Evolutionary conservation across 768 basidiomycete genomes (phyloP), one percentile per base, ranked within the genome.

Genomic region (Collybia sordida): DNA sequence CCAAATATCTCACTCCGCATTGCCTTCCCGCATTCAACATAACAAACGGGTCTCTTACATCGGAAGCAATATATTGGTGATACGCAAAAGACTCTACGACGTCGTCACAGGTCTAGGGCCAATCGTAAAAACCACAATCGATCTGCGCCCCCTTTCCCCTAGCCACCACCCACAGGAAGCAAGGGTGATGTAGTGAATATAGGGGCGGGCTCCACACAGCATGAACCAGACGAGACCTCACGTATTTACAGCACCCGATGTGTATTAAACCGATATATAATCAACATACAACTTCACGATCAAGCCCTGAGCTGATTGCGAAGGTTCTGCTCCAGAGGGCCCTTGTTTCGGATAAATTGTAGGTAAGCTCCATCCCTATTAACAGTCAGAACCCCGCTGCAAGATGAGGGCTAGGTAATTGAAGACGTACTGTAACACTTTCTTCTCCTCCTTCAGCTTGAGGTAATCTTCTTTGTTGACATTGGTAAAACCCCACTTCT

Each of bases 401-500:
- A 21, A 40, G 31, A 14, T 17, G 38, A 43, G 7, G 19, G 17
- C 9, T 46, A 11, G 44, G 25, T 46, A 51, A 53, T 2, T 48
- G 36, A 46, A 34, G 24, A 88, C 90, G 54, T 60, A 92, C 90
- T 88, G 88, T 61, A 94, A 67, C 60, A 96, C 90, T 69, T 82
- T 82, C 80, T 93, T 93, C 37, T 93, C 88, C 64, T 85, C 84
- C 81, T 96, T 95, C 59, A 95, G 78, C 73, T 83, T 85, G 64
- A 81, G 61, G 70, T 97, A 98, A 41, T 95, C 93, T 59, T 83
- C 86, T 71, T 93, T 86, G 68, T 85, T 83, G 51, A 98, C 93
- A 61, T 89, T 88, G 36, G 97, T 99, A 78, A 99, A 98, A 53
- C 95, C 95, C 94, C 97, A 98, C 82, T 96, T 97, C 82, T 93